A percentile compares a stretch with the other conserved stretches of the same genome.
Evolutionary conservation across 1,284 basidiomycete genomes (phyloP).

Genomic region (Moesziomyces sp.): DNA sequence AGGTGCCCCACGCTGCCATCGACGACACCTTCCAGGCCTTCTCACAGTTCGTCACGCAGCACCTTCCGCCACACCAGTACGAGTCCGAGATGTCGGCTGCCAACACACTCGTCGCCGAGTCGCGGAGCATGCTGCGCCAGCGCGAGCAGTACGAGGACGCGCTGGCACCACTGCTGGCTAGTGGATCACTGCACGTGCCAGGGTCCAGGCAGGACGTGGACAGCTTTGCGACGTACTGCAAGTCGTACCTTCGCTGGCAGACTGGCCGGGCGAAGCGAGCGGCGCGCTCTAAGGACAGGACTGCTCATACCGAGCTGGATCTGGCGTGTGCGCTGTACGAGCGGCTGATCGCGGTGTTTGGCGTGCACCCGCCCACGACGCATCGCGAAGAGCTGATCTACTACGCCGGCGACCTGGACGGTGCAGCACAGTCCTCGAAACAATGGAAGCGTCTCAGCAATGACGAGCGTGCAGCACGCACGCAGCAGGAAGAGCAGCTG

Average conservation of each 20-base stretch:
- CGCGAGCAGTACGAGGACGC: slow-evolving; percentile 51
- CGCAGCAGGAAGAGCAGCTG: slow-evolving; percentile 34
- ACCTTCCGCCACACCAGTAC: slow-evolving; percentile 54
- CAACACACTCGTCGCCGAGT: slow-evolving; percentile 38
- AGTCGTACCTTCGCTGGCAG: slow-evolving; percentile 49
- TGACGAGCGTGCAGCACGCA: slow-evolving; percentile 12
- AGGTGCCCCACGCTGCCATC: slow-evolving; percentile 50
- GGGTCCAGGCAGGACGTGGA: slow-evolving; percentile 25
- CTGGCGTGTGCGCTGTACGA: slow-evolving; percentile 38
- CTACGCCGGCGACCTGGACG: slow-evolving; percentile 22
- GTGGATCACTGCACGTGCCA: slow-evolving; percentile 1
- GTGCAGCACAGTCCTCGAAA: slow-evolving; percentile 19
- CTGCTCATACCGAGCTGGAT: slow-evolving; percentile 24
- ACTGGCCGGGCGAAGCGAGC: slow-evolving; percentile 25
- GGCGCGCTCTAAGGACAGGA: slow-evolving; percentile 39
- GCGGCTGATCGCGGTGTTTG: slow-evolving; percentile 32
- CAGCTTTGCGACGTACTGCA: slow-evolving; percentile 28
- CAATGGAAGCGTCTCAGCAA: slow-evolving; percentile 29
- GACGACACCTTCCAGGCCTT: slow-evolving; percentile 55
- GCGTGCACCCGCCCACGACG: slow-evolving; percentile 29
- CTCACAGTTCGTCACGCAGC: slow-evolving; percentile 53
- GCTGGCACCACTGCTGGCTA: slow-evolving; percentile 3
- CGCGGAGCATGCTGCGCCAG: slow-evolving; percentile 18
- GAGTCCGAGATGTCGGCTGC: slow-evolving; percentile 57
- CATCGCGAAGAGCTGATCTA: slow-evolving; percentile 31